phyloP scores from a whole-genome alignment of 2,329 filamentous ascomycete species.

The Didymella lethalis region DNA sequence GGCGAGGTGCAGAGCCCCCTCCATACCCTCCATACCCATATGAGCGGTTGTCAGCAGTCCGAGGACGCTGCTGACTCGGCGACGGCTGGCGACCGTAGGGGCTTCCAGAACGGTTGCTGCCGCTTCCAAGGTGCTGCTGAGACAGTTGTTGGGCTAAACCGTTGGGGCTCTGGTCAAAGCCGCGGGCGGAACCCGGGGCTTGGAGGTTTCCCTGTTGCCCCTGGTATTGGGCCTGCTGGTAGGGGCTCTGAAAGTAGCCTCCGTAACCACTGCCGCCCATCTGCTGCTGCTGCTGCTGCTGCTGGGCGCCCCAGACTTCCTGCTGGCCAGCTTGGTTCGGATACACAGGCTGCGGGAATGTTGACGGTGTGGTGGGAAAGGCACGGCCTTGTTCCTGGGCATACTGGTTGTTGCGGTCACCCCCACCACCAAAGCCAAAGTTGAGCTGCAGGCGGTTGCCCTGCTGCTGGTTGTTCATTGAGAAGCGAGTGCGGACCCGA shows the following conservation, averaged over 20 bases:
- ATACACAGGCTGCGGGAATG: constrained; percentile 91
- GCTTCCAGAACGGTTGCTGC: constrained; percentile 70
- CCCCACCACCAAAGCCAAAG: constrained; percentile 56
- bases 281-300: constrained; percentile 53
- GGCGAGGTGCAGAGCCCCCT: constrained; percentile 71
- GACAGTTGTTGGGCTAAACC: constrained; percentile 95
- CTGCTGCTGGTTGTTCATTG: constrained; percentile 50
- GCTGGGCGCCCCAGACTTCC: constrained; percentile 64
- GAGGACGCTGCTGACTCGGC: constrained; percentile 76
- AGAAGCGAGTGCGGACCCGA: constrained; percentile 25
- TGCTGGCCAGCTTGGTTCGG: constrained; percentile 67
- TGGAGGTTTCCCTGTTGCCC: constrained; percentile 59
- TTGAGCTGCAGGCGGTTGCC: constrained; percentile 61
- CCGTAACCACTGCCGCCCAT: constrained; percentile 53
- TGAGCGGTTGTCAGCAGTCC: constrained; percentile 77
- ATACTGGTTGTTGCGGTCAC: constrained; percentile 50
- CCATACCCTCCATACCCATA: constrained; percentile 70
- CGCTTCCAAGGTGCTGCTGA: constrained; percentile 82
- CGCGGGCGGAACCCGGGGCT: constrained; percentile 60
- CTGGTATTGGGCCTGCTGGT: constrained; percentile 56
- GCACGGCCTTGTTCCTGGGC: constrained; percentile 57
- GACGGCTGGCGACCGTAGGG: constrained; percentile 75
- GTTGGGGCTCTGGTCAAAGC: constrained; percentile 82
- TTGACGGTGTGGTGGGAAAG: constrained; percentile 81
- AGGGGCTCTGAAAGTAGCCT: constrained; percentile 62